These are phyloP conservation scores for Coccomyxa subellipsoidea DNA, from an alignment of 163 green algal genomes.

Conservation along the genomic window DNA sequence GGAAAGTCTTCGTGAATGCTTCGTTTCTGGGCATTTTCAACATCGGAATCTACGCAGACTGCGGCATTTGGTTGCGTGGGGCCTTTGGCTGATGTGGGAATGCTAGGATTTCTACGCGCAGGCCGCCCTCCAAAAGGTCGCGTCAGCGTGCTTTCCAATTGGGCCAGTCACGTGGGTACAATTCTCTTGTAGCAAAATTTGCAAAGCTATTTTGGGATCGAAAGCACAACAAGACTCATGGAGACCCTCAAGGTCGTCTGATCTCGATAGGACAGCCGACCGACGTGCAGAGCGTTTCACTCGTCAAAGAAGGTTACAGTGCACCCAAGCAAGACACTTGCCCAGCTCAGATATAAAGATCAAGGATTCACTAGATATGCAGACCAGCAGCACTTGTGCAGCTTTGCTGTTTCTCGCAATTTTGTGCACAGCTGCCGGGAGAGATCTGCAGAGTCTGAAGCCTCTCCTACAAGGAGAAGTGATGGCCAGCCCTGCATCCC, in stretches of 20 bases:
- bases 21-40: no score
- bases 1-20: no score
- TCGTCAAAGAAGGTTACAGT: background rate
- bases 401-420: background rate
- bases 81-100: no score
- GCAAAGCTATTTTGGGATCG: background rate
- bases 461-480: background rate
- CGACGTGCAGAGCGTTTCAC: background rate
- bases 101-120: no score
- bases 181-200: background rate
- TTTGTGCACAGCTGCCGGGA: background rate
- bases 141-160: background rate
- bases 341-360: no score
- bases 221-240: background rate
- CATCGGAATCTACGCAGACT: no score
- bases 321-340: background rate
- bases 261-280: background rate
- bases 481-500: background rate
- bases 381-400: background rate
- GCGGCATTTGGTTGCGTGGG: no score
- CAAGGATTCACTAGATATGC: no score
- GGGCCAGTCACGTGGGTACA: background rate
- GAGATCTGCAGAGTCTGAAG: background rate
- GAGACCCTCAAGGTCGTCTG: background rate
- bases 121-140: no score